Evolutionary conservation across 805 yeast genomes (phyloP).

Genomic region (Kluyveromyces aestuarii): DNA sequence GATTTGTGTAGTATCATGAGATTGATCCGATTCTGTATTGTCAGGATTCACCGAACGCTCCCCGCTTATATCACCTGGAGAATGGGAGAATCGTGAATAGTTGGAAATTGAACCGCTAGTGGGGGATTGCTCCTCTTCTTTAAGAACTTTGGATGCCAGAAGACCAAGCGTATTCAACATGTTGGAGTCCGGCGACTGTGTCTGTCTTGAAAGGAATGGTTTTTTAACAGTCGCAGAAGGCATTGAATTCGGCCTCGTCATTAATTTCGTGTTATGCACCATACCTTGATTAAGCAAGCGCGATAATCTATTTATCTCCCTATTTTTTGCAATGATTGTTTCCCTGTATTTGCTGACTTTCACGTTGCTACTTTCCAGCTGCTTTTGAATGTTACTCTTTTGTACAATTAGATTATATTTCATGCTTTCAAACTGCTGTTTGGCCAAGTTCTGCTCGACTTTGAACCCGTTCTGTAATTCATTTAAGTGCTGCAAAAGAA

Average conservation of each 20-base stretch:
- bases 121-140: conserved; percentile 24
- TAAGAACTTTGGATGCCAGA: conserved; percentile 44
- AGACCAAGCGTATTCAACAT: conserved; percentile 44
- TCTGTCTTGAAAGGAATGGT: neutral
- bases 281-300: conserved; percentile 23
- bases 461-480: conserved; percentile 19
- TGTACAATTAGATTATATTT: conserved; percentile 27
- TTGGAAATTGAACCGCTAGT: conserved; percentile 9
- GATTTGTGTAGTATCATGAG: conserved; percentile 7
- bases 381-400: conserved; percentile 29
- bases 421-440: conserved; percentile 28
- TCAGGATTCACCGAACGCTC: conserved; percentile 3
- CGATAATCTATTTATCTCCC: conserved; percentile 34
- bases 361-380: conserved; percentile 33
- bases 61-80: neutral
- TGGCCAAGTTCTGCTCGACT: conserved; percentile 19
- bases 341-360: conserved; percentile 37
- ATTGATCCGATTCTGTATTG: conserved; percentile 8
- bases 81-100: neutral
- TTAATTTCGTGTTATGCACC: neutral
- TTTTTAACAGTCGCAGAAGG: neutral
- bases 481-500: conserved; percentile 27
- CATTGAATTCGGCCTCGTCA: neutral
- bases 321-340: conserved; percentile 35
- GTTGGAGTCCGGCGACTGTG: conserved; percentile 8